Evolutionary conservation across 2,329 filamentous ascomycete genomes (phyloP), one percentile per base, ranked within the genome.

Genomic region (Ophioceras dolichostomum): DNA sequence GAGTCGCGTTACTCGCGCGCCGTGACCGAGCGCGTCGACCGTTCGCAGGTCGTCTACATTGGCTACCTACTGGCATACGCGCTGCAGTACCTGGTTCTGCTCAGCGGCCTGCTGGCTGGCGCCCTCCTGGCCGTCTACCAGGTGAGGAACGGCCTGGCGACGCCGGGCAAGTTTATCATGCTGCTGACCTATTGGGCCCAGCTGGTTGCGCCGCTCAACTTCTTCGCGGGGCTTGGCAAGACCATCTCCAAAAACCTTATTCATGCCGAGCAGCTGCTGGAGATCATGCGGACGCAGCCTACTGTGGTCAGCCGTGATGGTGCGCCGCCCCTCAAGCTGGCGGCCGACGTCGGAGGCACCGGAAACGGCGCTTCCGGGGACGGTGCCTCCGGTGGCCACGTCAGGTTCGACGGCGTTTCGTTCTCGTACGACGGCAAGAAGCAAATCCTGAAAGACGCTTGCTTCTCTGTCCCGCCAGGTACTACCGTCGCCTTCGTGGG

Each of bases 151-250:
- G 69, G 68, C 2, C 57, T 68, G 37, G 69, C 73, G 4, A 72
- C 71, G 5, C 63, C 80, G 10, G 80, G 80, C 39, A 68, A 80
- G 44, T 84, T 86, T 46, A 75, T 82, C 39, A 74, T 78, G 57
- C 62, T 86, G 13, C 59, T 85, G 41, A 79, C 78, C 37, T 86
- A 85, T 54, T 83, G 83, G 79, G 70, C 71, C 14, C 80, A 85
- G 49, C 64, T 86, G 27, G 79, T 80, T 32, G 69, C 72, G 2
- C 81, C 81, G 2, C 65, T 86, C 37, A 77, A 77, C 45, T 84
- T 82, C 55, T 84, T 86, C 49, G 68, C 71, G 6, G 59, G 60
- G 14, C 56, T 76, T 20, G 70, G 73, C 6, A 72, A 70, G 48
- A 67, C 56, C 34, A 64, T 77, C 43, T 71, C 70, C 39, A 63